Percentiles rank a stretch among this genome's conserved stretches.
Conservation (phyloP, 2,329 filamentous ascomycete species). For the Botryotinia globosa region DNA sequence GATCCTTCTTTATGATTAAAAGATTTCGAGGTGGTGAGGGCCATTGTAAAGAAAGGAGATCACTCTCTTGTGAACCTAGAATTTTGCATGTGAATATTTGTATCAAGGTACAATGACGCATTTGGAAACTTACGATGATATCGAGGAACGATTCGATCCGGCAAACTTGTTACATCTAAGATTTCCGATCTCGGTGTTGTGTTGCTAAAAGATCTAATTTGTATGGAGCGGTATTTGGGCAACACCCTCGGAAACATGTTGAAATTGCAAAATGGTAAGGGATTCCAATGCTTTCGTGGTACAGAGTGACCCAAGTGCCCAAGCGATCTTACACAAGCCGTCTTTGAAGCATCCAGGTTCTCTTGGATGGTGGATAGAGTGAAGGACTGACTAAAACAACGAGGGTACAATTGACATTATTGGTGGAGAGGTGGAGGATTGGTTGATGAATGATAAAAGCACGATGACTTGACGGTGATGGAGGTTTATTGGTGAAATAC, state of each 20-base stretch:
- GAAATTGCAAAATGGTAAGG: not conserved
- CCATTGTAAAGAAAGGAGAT: constrained; percentile 65
- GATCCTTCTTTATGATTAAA: constrained; percentile 65
- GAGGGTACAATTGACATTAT: not conserved
- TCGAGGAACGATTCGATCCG: constrained; percentile 56
- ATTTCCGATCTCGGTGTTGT: constrained; percentile 48
- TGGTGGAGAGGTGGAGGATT: not conserved
- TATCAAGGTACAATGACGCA: not conserved
- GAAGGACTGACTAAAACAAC: not conserved
- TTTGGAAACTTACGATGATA: constrained; percentile 54
- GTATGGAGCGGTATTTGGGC: constrained; percentile 16
- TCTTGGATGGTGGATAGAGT: not conserved
- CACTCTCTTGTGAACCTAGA: constrained; percentile 54
- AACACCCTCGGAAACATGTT: constrained; percentile 28
- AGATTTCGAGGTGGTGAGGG: constrained; percentile 66
- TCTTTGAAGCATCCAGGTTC: not conserved
- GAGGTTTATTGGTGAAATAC: not conserved
- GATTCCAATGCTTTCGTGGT: not conserved
- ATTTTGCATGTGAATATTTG: constrained; percentile 41
- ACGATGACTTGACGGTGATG: not conserved
- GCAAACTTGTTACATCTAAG: constrained; percentile 49
- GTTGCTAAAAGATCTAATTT: constrained; percentile 46
- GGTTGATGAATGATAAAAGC: not conserved
- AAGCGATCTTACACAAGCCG: constrained; percentile 4
- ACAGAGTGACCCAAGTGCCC: constrained; percentile 1